Conservation (phyloP, 345 rosid species). For the Brassica juncea region DNA sequence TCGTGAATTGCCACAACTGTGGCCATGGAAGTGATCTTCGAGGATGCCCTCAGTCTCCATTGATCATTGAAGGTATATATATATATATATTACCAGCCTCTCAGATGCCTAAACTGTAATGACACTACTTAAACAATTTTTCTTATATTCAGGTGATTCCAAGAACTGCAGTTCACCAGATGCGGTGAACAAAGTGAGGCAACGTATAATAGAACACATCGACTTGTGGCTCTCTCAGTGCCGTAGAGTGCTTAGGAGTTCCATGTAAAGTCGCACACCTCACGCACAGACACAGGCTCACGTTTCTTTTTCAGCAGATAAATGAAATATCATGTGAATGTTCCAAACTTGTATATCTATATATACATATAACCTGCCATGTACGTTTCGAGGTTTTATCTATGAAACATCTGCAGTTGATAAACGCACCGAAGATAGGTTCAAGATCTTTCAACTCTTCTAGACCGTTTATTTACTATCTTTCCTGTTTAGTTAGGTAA, state of each 20-base stretch:
- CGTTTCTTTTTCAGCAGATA: not conserved
- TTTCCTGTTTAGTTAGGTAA: too few relatives aligned
- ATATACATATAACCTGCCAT: not conserved
- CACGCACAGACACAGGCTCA: not conserved
- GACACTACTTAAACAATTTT: not conserved
- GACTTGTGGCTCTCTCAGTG: constrained; percentile 95
- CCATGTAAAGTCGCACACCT: constrained; percentile 18
- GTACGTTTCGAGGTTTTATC: not conserved
- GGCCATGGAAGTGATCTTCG: constrained; percentile 96
- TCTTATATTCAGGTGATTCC: constrained; percentile 57
- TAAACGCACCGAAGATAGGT: not conserved
- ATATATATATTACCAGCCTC: not conserved
- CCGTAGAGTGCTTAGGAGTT: constrained; percentile 35
- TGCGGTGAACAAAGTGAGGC: constrained; percentile 81
- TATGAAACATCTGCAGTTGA: not conserved
- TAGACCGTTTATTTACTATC: too few relatives aligned
- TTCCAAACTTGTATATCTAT: constrained; percentile 20
- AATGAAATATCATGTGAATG: constrained; percentile 17
- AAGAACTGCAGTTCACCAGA: constrained; percentile 81
- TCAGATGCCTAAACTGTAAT: not conserved
- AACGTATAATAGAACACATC: constrained; percentile 68
- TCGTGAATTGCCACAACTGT: constrained; percentile 79
- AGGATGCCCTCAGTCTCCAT: constrained; percentile 91
- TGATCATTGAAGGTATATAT: constrained; percentile 62
- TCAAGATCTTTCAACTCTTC: not conserved